A percentile compares a stretch with the other conserved stretches of the same genome.
These are phyloP conservation scores for Giardia duodenalis DNA, from an alignment of 208 protist species.

Conservation along the genomic window DNA sequence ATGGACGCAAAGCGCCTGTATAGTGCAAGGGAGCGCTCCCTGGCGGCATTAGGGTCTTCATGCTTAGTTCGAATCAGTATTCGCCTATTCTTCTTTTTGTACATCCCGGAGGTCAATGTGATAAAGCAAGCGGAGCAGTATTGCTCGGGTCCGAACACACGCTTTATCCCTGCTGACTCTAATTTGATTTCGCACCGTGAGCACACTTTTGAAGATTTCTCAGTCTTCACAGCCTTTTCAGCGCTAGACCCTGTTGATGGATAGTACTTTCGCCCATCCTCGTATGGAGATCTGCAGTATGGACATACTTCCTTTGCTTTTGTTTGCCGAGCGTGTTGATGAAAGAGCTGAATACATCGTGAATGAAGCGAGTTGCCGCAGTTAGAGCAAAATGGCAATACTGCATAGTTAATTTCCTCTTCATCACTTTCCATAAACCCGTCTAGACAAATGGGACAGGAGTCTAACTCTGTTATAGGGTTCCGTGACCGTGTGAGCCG, in stretches of 20 bases:
- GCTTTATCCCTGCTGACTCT: background rate
- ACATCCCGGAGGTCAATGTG: background rate
- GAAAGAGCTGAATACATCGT: constrained; percentile 1
- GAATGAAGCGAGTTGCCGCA: background rate
- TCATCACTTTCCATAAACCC: background rate
- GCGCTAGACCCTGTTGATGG: no score
- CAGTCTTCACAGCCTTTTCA: no score
- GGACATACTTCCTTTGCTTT: background rate
- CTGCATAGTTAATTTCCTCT: background rate
- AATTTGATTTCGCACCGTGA: background rate
- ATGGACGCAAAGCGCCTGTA: background rate
- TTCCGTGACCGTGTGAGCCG: background rate
- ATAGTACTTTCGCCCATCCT: background rate
- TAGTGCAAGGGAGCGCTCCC: background rate
- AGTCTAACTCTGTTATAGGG: background rate
- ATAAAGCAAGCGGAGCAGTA: background rate
- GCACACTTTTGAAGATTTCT: no score
- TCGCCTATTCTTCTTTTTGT: background rate
- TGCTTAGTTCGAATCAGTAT: background rate
- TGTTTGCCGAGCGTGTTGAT: background rate
- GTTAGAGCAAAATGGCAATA: background rate
- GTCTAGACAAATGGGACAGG: background rate
- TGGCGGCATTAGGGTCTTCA: background rate
- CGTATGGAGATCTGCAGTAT: background rate
- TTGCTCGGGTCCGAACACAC: background rate